Percentiles rank a stretch among this genome's conserved stretches.
Conservation (phyloP, 441 rosid species). For the Adansonia madagascariensis region DNA sequence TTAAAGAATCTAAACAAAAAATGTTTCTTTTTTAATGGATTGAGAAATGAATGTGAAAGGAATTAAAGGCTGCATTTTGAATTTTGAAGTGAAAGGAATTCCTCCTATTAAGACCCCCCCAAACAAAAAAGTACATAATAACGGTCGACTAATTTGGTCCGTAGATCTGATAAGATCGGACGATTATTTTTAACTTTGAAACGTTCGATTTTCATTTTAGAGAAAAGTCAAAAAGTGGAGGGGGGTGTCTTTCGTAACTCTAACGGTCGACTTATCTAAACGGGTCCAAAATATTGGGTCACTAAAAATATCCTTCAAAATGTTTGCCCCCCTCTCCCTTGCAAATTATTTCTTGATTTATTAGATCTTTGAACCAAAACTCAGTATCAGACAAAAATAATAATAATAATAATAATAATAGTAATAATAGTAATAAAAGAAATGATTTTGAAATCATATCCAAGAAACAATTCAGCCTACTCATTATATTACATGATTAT, state of each 20-base stretch:
- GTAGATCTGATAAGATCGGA: constrained; percentile 42
- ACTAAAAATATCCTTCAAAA: neutral
- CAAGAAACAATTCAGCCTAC: too few species aligned
- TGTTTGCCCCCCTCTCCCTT: neutral
- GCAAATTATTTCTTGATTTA: neutral
- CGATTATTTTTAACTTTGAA: constrained; percentile 33
- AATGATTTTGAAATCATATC: too few species aligned
- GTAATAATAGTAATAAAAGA: too few species aligned
- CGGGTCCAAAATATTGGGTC: constrained; percentile 2
- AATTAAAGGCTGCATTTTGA: constrained; percentile 38
- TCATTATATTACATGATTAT: too few species aligned
- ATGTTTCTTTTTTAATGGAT: neutral
- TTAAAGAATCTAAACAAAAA: constrained; percentile 19
- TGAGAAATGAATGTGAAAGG: neutral
- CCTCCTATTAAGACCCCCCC: neutral
- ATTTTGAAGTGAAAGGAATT: constrained; percentile 28
- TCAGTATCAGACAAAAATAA: too few species aligned
- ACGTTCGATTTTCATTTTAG: constrained; percentile 26
- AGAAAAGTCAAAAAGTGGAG: neutral
- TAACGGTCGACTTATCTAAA: constrained; percentile 32
- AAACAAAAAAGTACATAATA: constrained; percentile 24
- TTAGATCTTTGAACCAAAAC: too few species aligned
- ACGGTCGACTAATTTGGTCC: constrained; percentile 58
- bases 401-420: too few species aligned
- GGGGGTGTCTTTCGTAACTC: neutral